Evolutionary conservation across 2,329 filamentous ascomycete species (phyloP), one percentile per base, ranked within the genome.

Genomic region (Aspergillus sp.): DNA sequence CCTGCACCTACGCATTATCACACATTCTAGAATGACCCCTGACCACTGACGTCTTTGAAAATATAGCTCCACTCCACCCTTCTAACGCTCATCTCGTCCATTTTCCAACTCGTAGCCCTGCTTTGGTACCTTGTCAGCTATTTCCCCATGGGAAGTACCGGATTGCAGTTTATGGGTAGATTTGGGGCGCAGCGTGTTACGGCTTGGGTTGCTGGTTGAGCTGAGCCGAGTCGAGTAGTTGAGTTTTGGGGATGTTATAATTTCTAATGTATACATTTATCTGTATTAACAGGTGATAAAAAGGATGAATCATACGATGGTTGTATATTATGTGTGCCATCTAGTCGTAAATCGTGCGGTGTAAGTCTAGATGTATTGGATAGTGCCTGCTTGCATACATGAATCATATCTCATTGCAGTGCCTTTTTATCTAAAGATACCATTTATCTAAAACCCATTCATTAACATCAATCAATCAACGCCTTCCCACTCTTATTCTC

Each of bases 61-160:
- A 19, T 19, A 43, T 59, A 95, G 90, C 82, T 95, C 53, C 86
- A 86, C 64, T 91, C 78, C 63, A 90, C 87, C 33, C 70, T 94
- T 49, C 80, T 97, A 52, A 97, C 93, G 11, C 75, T 97, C 43
- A 73, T 96, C 51, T 86, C 90, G 19, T 83, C 88, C 49, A 77
- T 96, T 47, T 72, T 90, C 55, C 93, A 98, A 66, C 76, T 97
- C 43, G 83, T 84, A 42, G 87, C 86, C 50, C 74, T 97, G 51
- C 53, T 88, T 37, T 97, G 91, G 91, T 97, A 97, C 70, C 77
- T 96, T 37, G 83, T 97, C 67, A 95, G 88, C 70, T 98, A 98
- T 68, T 97, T 97, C 60, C 93, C 93, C 27, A 95, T 97, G 90
- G 93, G 93, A 33, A 88, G 87, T 45, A 87, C 85, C 43, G 89